phyloP scores from a whole-genome alignment of 1,139 yeast genomes.

The Sugiyamaella grinbergsii region DNA sequence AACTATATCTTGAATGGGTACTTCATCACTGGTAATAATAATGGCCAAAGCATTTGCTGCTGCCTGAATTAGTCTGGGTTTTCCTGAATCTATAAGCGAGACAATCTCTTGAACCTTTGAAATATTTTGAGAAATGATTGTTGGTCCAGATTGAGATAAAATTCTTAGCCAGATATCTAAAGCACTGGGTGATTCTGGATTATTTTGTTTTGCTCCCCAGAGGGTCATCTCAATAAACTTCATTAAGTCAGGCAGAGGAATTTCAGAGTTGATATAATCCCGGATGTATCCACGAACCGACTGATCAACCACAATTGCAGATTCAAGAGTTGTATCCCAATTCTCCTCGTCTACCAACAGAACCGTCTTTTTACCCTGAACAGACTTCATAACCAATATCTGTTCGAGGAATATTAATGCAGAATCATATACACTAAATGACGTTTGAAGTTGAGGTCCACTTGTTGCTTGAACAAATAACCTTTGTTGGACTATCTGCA shows the following conservation, averaged over 20 bases:
- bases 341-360: constrained; percentile 64
- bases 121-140: constrained; percentile 29
- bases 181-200: constrained; percentile 9
- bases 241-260: constrained; percentile 9
- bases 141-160: constrained; percentile 35
- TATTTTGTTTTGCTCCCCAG: constrained; percentile 10
- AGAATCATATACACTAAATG: constrained; percentile 40
- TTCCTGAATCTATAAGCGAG: constrained; percentile 34
- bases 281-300: constrained; percentile 49
- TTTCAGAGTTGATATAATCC: constrained; percentile 29
- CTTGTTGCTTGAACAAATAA: constrained; percentile 14
- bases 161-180: constrained; percentile 34
- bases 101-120: constrained; percentile 21
- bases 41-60: constrained; percentile 58
- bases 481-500: constrained; percentile 18
- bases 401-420: constrained; percentile 44
- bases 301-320: constrained; percentile 65
- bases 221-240: constrained; percentile 11
- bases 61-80: constrained; percentile 38
- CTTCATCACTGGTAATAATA: constrained; percentile 51
- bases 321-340: constrained; percentile 74
- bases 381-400: constrained; percentile 66
- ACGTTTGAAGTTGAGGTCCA: constrained; percentile 19
- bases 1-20: constrained; percentile 23
- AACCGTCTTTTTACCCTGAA: constrained; percentile 54